Evolutionary conservation across 805 yeast species (phyloP).

Genomic region (Spathaspora gorwiae): DNA sequence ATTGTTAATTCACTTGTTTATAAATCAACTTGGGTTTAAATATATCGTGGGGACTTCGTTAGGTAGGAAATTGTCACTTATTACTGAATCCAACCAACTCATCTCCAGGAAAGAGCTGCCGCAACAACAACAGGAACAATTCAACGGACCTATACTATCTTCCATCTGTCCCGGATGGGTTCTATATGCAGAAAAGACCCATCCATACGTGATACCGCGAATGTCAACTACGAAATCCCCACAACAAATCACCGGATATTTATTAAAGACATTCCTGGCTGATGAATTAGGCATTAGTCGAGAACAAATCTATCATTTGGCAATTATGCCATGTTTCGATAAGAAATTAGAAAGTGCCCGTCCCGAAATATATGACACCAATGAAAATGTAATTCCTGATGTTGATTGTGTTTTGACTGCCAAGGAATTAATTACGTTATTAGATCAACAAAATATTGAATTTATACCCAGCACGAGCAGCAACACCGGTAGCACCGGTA

Average conservation of each 20-base stretch:
- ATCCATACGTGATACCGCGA: constrained; percentile 71
- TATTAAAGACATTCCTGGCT: constrained; percentile 54
- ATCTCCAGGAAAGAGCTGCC: constrained; percentile 39
- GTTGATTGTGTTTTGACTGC: constrained; percentile 96
- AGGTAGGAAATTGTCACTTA: constrained; percentile 66
- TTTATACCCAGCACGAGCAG: neutral
- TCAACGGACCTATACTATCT: constrained; percentile 50
- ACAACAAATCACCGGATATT: constrained; percentile 84
- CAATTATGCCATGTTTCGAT: constrained; percentile 96
- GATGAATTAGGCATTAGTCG: constrained; percentile 23
- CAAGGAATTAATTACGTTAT: constrained; percentile 71
- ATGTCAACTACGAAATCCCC: constrained; percentile 80
- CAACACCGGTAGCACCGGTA: neutral
- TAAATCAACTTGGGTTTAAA: constrained; percentile 57
- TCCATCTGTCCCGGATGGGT: constrained; percentile 96
- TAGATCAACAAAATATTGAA: constrained; percentile 40
- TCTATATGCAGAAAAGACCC: constrained; percentile 91
- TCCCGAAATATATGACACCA: constrained; percentile 48
- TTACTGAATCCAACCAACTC: constrained; percentile 35
- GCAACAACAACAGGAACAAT: constrained; percentile 5
- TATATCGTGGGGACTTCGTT: constrained; percentile 81
- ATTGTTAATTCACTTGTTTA: constrained; percentile 54
- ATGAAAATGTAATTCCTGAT: constrained; percentile 34
- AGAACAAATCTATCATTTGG: constrained; percentile 64
- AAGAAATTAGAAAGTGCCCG: constrained; percentile 93